These are phyloP conservation scores for Paramecium octaurelia DNA, from an alignment of 73 alveolate genomes.

Conservation along the genomic window DNA sequence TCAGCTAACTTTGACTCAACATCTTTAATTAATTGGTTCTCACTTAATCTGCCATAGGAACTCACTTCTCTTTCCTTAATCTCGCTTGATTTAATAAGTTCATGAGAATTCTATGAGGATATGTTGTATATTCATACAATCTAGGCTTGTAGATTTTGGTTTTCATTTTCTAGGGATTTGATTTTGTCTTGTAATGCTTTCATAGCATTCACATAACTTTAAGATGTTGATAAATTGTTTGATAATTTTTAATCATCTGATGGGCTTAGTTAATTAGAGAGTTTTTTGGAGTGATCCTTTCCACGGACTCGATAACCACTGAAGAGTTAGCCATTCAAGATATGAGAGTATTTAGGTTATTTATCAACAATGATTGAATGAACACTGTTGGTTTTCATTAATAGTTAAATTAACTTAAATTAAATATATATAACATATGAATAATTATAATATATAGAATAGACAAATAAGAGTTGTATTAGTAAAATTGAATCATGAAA, in stretches of 20 bases:
- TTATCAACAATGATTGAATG: background rate
- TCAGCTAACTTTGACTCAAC: background rate
- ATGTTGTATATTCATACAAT: background rate
- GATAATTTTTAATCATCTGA: background rate
- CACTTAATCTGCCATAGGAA: background rate
- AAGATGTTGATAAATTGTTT: background rate
- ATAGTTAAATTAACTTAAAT: background rate
- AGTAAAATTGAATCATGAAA: background rate
- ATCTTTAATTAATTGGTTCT: background rate
- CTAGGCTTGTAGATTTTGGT: background rate
- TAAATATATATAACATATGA: background rate
- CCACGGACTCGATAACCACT: background rate
- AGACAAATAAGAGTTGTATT: background rate
- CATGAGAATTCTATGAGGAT: background rate
- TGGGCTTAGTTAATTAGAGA: background rate
- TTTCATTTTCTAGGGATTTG: background rate
- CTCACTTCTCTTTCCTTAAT: background rate
- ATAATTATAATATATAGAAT: background rate
- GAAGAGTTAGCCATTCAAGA: background rate
- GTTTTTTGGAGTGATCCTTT: background rate
- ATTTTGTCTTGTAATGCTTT: slow-evolving; percentile 22
- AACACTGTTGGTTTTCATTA: background rate
- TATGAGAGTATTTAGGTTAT: background rate
- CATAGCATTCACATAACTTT: slow-evolving; percentile 24
- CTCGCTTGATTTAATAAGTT: background rate